Percentiles rank a stretch among this genome's conserved stretches.
Evolutionary conservation across 169 alveolate species (phyloP).

Genomic region (Cyclospora cayetanensis): DNA sequence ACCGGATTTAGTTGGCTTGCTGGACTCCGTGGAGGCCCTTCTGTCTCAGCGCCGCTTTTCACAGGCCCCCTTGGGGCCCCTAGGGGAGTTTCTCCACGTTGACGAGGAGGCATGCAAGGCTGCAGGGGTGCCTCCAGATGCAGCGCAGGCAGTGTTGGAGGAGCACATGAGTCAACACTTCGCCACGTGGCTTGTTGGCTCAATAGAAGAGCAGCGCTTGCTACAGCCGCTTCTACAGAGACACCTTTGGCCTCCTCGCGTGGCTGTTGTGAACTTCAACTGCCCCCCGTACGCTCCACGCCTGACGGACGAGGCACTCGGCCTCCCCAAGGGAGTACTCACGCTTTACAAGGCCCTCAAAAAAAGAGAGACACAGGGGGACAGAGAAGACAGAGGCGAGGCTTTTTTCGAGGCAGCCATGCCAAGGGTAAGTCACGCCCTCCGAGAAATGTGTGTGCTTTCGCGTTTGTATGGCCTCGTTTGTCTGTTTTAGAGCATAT

Average conservation of each 20-base stretch:
- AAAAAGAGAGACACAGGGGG: background rate
- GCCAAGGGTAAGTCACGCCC: background rate
- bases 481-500: too few relatives aligned
- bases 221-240: constrained; percentile 9
- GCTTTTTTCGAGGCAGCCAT: background rate
- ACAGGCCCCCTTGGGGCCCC: constrained; percentile 36
- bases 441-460: too few relatives aligned
- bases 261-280: constrained; percentile 19
- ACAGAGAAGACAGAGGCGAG: background rate
- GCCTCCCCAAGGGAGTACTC: constrained; percentile 37
- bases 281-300: constrained; percentile 29
- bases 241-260: constrained; percentile 40
- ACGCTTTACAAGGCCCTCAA: constrained; percentile 33
- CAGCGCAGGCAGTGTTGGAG: constrained; percentile 26
- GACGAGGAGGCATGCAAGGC: background rate
- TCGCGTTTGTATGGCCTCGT: too few relatives aligned
- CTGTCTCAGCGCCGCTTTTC: background rate
- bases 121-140: constrained; percentile 3
- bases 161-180: constrained; percentile 33
- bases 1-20: background rate
- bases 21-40: background rate
- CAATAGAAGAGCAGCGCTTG: constrained; percentile 42
- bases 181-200: background rate
- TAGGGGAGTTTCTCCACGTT: constrained; percentile 42
- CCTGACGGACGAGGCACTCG: background rate